These are phyloP conservation scores for Colletotrichum phormii DNA, from an alignment of 2,329 filamentous ascomycete genomes.

Conservation along the genomic window DNA sequence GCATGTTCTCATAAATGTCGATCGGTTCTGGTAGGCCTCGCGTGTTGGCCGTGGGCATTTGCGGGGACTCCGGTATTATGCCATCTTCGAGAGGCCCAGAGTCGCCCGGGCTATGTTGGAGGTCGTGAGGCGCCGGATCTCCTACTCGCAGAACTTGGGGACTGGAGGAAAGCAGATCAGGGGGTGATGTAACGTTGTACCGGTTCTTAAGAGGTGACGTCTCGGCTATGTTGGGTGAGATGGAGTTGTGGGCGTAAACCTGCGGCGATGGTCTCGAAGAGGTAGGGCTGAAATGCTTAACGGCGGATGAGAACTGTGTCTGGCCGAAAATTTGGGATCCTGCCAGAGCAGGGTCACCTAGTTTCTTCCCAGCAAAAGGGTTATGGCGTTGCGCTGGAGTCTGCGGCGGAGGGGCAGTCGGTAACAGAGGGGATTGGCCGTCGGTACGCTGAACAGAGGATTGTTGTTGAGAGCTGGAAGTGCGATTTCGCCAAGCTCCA, in stretches of 20 bases:
- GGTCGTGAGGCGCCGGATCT: constrained; percentile 32
- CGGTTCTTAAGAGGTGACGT: constrained; percentile 64
- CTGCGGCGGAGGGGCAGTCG: constrained; percentile 50
- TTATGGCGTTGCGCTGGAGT: constrained; percentile 63
- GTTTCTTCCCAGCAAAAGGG: constrained; percentile 55
- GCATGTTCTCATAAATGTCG: constrained; percentile 58
- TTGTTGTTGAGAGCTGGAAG: constrained; percentile 48
- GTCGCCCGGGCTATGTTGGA: constrained; percentile 42
- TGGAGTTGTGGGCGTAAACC: constrained; percentile 53
- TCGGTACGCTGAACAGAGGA: constrained; percentile 39
- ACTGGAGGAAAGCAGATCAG: constrained; percentile 54
- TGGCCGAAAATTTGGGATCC: constrained; percentile 66
- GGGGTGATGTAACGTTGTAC: constrained; percentile 59
- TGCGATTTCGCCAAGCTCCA: constrained; percentile 51
- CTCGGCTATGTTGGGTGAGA: constrained; percentile 59
- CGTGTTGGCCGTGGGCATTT: background rate
- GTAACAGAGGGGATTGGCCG: constrained; percentile 46
- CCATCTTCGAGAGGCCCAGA: constrained; percentile 44
- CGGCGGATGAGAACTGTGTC: constrained; percentile 65
- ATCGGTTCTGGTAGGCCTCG: constrained; percentile 45
- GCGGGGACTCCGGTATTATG: constrained; percentile 51
- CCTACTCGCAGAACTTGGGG: constrained; percentile 44
- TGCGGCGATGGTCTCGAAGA: constrained; percentile 68
- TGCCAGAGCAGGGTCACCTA: constrained; percentile 48
- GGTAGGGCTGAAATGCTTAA: constrained; percentile 64